A percentile compares a stretch with the other conserved stretches of the same genome.
Conservation (phyloP, 2,329 filamentous ascomycete species). For the Trichoderma citrinoviride region DNA sequence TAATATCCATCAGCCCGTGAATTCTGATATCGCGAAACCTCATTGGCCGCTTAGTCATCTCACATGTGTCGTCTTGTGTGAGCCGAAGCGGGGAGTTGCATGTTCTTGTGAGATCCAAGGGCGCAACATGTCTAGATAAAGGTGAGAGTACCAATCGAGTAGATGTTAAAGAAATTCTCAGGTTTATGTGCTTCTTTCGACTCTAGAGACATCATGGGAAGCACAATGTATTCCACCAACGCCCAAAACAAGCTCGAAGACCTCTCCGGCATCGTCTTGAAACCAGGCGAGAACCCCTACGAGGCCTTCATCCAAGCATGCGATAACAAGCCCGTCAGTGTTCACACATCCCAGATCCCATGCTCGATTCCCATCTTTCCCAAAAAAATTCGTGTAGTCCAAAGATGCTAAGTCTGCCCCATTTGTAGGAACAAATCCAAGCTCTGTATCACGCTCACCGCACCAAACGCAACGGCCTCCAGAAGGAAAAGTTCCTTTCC, state of each 20-base stretch:
- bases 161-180: background rate
- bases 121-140: background rate
- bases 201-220: background rate
- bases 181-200: background rate
- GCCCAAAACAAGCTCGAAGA: conserved; percentile 53
- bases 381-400: fast-evolving
- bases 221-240: conserved; percentile 30
- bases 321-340: conserved; percentile 61
- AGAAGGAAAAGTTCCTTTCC: conserved; percentile 70
- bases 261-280: conserved; percentile 49
- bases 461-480: conserved; percentile 69
- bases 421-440: conserved; percentile 63
- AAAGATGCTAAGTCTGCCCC: background rate
- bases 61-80: background rate
- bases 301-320: conserved; percentile 68
- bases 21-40: background rate
- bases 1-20: background rate
- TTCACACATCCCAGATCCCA: background rate
- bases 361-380: background rate
- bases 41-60: conserved; percentile 19
- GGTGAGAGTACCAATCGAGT: too few species aligned
- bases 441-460: conserved; percentile 72
- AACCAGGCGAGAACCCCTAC: conserved; percentile 69
- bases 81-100: conserved; percentile 1
- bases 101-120: background rate